Percentiles rank a stretch among this genome's conserved stretches.
These are phyloP conservation scores for Protea cynaroides DNA, from an alignment of 164 flowering plant species.

Conservation along the genomic window DNA sequence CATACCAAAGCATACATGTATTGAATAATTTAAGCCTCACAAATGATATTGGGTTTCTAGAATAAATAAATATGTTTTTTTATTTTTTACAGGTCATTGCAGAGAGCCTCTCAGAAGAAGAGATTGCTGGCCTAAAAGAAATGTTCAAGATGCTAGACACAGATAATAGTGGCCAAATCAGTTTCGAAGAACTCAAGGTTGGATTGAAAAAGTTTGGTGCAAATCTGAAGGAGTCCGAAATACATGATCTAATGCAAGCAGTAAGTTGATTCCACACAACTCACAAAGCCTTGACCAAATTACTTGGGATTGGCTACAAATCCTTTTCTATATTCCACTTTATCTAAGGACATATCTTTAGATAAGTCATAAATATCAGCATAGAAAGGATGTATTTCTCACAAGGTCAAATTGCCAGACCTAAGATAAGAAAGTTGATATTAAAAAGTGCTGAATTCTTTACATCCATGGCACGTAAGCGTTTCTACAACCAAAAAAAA, in stretches of 20 bases:
- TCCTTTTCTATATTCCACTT: background rate
- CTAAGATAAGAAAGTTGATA: background rate
- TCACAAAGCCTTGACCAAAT: too few species aligned
- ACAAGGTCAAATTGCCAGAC: background rate
- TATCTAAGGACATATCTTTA: background rate
- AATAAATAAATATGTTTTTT: background rate
- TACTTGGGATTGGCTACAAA: too few species aligned
- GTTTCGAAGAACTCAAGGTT: slow-evolving; percentile 18
- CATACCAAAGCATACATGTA: too few species aligned
- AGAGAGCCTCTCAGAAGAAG: slow-evolving; percentile 13
- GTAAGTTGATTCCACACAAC: background rate
- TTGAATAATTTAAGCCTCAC: background rate
- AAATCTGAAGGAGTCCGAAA: slow-evolving; percentile 12
- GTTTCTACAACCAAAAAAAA: too few species aligned
- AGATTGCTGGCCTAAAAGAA: slow-evolving; percentile 12
- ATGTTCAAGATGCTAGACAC: slow-evolving; percentile 16
- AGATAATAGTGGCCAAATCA: slow-evolving; percentile 18
- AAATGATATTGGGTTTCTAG: background rate
- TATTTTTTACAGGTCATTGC: slow-evolving; percentile 10
- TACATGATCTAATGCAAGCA: slow-evolving; percentile 13
- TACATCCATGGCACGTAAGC: background rate
- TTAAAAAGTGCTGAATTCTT: background rate
- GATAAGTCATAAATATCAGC: background rate
- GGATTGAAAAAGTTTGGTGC: slow-evolving; percentile 16
- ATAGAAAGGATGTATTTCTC: too few species aligned